Conservation (phyloP, 164 flowering plant species). For the Vitis rupestris region DNA sequence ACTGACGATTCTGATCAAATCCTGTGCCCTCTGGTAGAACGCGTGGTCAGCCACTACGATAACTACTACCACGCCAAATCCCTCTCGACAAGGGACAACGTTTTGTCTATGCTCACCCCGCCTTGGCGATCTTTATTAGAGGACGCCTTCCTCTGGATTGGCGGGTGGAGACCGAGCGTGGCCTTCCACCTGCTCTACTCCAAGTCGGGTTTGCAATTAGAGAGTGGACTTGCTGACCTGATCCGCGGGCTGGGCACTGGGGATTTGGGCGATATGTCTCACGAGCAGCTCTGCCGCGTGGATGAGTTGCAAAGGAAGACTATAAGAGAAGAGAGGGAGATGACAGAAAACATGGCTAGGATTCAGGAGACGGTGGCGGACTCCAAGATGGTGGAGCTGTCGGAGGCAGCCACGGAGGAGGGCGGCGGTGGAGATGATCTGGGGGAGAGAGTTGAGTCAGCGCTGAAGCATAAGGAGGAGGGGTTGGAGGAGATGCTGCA, state of each 20-base stretch:
- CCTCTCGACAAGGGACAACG: constrained; percentile 31
- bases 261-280: constrained; percentile 47
- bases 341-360: constrained; percentile 53
- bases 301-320: constrained; percentile 48
- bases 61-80: constrained; percentile 48
- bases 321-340: constrained; percentile 39
- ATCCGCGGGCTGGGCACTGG: constrained; percentile 38
- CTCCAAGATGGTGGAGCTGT: constrained; percentile 46
- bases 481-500: constrained; percentile 33
- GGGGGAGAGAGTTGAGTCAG: constrained; percentile 27
- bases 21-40: constrained; percentile 21
- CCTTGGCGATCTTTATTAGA: constrained; percentile 56
- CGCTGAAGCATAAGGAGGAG: constrained; percentile 29
- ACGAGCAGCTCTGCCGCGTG: constrained; percentile 36
- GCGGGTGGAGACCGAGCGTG: constrained; percentile 76
- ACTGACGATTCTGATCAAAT: background rate
- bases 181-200: constrained; percentile 75
- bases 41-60: constrained; percentile 53
- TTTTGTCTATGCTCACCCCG: constrained; percentile 48
- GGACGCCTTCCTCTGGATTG: constrained; percentile 79
- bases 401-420: constrained; percentile 34
- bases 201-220: constrained; percentile 59
- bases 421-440: background rate
- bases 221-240: constrained; percentile 36
- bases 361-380: constrained; percentile 63